phyloP scores from a whole-genome alignment of 2,329 filamentous ascomycete species.

The Ilyonectria destructans region DNA sequence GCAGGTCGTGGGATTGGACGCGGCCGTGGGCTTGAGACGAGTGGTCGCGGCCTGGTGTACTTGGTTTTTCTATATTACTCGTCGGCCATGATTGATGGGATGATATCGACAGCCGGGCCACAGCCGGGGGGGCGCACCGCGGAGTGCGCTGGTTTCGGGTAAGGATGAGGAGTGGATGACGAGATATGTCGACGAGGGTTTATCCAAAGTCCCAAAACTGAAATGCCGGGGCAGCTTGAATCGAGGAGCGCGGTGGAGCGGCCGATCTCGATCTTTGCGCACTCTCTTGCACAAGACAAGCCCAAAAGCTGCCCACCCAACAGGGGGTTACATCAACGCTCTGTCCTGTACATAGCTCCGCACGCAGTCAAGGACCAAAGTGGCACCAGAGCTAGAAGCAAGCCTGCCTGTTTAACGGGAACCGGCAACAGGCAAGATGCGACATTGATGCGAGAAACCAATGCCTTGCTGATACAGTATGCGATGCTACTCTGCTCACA shows the following conservation, averaged over 20 bases:
- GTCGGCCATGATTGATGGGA: background rate
- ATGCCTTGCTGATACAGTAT: constrained; percentile 28
- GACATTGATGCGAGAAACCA: constrained; percentile 25
- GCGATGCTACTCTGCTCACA: constrained; percentile 23
- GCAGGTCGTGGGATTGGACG: background rate
- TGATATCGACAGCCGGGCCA: background rate
- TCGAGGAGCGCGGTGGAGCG: constrained; percentile 22
- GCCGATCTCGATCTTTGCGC: constrained; percentile 14
- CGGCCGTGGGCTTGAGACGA: background rate
- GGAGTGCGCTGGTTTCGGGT: constrained; percentile 26
- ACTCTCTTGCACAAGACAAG: background rate
- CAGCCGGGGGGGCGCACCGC: constrained; percentile 3
- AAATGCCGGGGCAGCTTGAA: constrained; percentile 4
- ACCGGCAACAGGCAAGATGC: constrained; percentile 21
- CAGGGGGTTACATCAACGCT: background rate
- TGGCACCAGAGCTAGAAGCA: background rate
- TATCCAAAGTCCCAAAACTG: constrained; percentile 27
- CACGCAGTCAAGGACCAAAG: constrained; percentile 2
- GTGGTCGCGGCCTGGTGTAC: background rate
- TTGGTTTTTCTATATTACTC: background rate
- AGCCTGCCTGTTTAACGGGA: background rate
- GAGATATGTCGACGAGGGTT: constrained; percentile 8
- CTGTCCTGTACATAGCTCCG: background rate
- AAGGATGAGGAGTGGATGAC: constrained; percentile 5
- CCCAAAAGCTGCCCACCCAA: background rate